Base-by-base conservation (phyloP, 1,139 yeast species). In the Pichia terricola region DNA sequence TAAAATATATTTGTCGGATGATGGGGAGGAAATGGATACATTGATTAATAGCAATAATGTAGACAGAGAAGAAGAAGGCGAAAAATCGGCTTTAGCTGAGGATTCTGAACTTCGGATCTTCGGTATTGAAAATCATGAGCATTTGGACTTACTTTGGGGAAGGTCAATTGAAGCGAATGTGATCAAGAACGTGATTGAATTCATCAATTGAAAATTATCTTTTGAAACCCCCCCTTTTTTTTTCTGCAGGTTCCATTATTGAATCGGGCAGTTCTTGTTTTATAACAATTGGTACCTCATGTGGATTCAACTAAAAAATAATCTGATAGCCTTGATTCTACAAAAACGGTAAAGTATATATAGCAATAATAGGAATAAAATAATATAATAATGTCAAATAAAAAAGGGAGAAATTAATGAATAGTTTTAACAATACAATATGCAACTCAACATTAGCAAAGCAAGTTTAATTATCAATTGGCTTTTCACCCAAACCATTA, bases 91-190 rank as follows among this genome's bases (percentile, higher is more conserved):
- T 11, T 22, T 22, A 10, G 11, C 4, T 32, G 28, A 38, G 9
- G 30, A 26, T 25, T 39, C 50, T 4, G 45, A 46, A 28, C 41
- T 56, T 32, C 45, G 45, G 4, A 51, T 58, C 26, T 64, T 67
- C 36, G 76, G 80, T 0, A 75, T 83, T 2, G 66, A 64, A 1
- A 66, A 64, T 35, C 79, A 87, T 59, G 97, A 89, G 63, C 97
- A 89, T 63, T 67, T 89, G 48, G 97, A 89, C 59, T 73, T 89
- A 53, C 66, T 89, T 28, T 89, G 97, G 97, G 96, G 96, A 6
- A 66, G 70, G 34, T 76, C 79, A 45, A 83, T 82, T 1, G 75
- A 74, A 36, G 64, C 67, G 3, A 59, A 68, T 39, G 83, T 81
- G 8, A 66, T 75, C 42, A 68, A 72, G 10, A 73, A 77, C 51